Conservation (phyloP, 2,329 filamentous ascomycete species). For the Tolypocladium capitatum region DNA sequence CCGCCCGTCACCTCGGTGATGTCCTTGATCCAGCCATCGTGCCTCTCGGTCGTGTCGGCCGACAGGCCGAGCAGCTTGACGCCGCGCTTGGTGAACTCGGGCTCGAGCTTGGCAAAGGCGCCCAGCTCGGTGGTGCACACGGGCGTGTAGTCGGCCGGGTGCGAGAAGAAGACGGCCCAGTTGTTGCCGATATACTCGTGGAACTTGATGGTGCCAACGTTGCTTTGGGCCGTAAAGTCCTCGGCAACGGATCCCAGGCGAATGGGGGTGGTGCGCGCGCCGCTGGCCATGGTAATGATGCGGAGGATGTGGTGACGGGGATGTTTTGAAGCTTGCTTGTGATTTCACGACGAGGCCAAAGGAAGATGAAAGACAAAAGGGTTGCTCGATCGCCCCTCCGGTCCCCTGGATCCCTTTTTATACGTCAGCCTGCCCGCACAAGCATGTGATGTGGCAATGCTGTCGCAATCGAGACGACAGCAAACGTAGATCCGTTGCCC, state of each 20-base stretch:
- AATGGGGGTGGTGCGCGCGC: conserved; percentile 24
- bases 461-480: too few relatives aligned
- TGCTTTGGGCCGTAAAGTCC: conserved; percentile 76
- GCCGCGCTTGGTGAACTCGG: conserved; percentile 73
- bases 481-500: too few relatives aligned
- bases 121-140: conserved; percentile 95
- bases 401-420: neutral
- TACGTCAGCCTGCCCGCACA: neutral
- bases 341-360: too few relatives aligned
- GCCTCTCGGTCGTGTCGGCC: conserved; percentile 73
- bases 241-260: conserved; percentile 56
- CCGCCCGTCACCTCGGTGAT: conserved; percentile 66
- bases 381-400: neutral
- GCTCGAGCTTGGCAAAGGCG: conserved; percentile 78
- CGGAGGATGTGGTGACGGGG: neutral
- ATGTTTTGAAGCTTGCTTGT: too few relatives aligned
- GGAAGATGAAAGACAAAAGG: neutral
- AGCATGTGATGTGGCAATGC: too few relatives aligned
- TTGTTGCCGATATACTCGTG: conserved; percentile 67
- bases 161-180: conserved; percentile 75
- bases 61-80: conserved; percentile 87
- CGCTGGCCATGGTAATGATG: conserved; percentile 15
- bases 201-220: conserved; percentile 65
- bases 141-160: conserved; percentile 83
- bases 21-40: conserved; percentile 84